Evolutionary conservation across 2,329 filamentous ascomycete genomes (phyloP).

Genomic region (Penicillium sp.): DNA sequence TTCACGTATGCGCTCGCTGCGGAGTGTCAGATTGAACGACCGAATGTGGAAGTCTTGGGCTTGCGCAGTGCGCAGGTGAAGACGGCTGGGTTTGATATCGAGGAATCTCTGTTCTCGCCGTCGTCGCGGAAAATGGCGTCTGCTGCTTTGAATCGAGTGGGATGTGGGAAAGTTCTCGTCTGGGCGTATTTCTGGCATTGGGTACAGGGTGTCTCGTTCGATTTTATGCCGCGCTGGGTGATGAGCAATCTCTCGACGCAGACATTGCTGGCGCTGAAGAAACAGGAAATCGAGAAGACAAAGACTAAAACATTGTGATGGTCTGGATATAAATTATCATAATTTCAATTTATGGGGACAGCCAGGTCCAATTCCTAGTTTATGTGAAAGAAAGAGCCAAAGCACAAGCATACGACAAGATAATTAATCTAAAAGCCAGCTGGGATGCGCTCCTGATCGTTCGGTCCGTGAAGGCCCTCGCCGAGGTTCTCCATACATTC

Average conservation of each 20-base stretch:
- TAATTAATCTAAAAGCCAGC: slow-evolving; percentile 37
- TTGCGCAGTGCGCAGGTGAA: slow-evolving; percentile 34
- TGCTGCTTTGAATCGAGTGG: slow-evolving; percentile 31
- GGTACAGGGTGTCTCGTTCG: slow-evolving; percentile 21
- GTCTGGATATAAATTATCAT: no score
- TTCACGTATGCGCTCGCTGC: slow-evolving; percentile 39
- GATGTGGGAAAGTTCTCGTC: slow-evolving; percentile 29
- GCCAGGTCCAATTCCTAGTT: no score
- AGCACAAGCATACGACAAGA: neutral
- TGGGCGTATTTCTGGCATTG: slow-evolving; percentile 33
- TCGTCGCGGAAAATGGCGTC: slow-evolving; percentile 27
- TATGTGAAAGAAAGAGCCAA: neutral
- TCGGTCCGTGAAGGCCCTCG: slow-evolving; percentile 46
- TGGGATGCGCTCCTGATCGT: slow-evolving; percentile 32
- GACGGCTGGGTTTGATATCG: slow-evolving; percentile 23
- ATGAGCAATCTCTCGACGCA: slow-evolving; percentile 11
- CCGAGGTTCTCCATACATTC: slow-evolving; percentile 57
- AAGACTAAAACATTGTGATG: slow-evolving; percentile 7
- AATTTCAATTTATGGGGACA: no score
- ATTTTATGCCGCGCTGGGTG: slow-evolving; percentile 14
- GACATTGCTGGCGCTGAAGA: slow-evolving; percentile 12
- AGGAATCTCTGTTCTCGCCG: slow-evolving; percentile 26
- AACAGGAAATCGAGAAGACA: slow-evolving; percentile 4
- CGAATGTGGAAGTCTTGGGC: slow-evolving; percentile 37
- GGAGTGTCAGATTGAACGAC: slow-evolving; percentile 40